Conservation (phyloP, 108 stramenopile species). For the Seminavis robusta region DNA sequence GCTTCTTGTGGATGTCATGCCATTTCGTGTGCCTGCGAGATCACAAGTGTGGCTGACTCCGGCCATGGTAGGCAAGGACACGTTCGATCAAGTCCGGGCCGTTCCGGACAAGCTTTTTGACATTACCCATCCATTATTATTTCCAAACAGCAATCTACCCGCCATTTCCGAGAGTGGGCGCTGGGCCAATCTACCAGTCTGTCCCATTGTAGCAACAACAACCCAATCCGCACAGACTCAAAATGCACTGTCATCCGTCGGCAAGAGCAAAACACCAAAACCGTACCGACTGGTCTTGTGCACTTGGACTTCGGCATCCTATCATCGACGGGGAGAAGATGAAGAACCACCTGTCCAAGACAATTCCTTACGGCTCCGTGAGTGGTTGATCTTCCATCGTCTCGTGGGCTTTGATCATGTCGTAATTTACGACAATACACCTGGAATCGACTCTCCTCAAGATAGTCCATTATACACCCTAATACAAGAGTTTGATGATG, state of each 20-base stretch:
- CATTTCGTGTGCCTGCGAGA: slow-evolving; percentile 58
- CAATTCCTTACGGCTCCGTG: slow-evolving; percentile 32
- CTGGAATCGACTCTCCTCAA: slow-evolving; percentile 13
- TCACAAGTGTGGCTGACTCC: not conserved
- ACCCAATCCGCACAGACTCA: not conserved
- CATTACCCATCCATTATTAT: no score
- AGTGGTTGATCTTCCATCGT: slow-evolving; percentile 58
- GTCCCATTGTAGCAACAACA: slow-evolving; percentile 13
- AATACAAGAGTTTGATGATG: not conserved
- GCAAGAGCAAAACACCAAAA: slow-evolving; percentile 18
- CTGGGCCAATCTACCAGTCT: slow-evolving; percentile 71
- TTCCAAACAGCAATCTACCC: slow-evolving; percentile 46
- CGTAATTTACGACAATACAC: slow-evolving; percentile 79
- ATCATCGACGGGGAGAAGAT: slow-evolving; percentile 38
- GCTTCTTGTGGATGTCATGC: slow-evolving; percentile 41
- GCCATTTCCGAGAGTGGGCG: slow-evolving; percentile 59
- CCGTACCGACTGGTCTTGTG: slow-evolving; percentile 52
- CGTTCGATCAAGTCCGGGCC: not conserved
- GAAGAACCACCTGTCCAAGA: slow-evolving; percentile 24
- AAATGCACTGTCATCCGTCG: not conserved
- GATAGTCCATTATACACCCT: slow-evolving; percentile 7
- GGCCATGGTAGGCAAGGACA: not conserved
- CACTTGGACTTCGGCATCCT: slow-evolving; percentile 56
- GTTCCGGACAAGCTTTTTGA: no score
- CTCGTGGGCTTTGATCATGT: slow-evolving; percentile 80